Conservation (phyloP, 2,329 filamentous ascomycete genomes). For the Xylariaceae sp. region DNA sequence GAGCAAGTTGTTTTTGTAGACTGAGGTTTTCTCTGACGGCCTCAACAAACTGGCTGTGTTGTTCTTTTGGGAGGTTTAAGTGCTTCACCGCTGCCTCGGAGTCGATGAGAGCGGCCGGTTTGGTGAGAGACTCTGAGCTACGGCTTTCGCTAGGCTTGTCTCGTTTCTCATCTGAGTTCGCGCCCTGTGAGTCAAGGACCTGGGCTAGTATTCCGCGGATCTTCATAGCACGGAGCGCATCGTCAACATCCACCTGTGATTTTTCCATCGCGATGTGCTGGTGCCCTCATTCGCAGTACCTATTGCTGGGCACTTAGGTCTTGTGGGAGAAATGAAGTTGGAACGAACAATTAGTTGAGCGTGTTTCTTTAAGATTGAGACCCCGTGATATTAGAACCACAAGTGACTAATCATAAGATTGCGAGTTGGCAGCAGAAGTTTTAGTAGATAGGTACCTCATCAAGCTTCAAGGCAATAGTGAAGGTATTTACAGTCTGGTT, state of each 20-base stretch:
- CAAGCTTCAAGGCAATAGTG: too few species aligned
- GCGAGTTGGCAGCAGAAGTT: too few species aligned
- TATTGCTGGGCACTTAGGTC: too few species aligned
- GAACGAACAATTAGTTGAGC: too few species aligned
- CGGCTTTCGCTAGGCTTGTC: slow-evolving; percentile 48
- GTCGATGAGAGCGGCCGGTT: slow-evolving; percentile 51
- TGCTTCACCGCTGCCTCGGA: slow-evolving; percentile 34
- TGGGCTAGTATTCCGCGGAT: slow-evolving; percentile 47
- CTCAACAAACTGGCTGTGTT: slow-evolving; percentile 54
- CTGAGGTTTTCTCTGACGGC: slow-evolving; percentile 52
- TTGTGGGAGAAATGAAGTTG: too few species aligned
- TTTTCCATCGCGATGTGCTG: too few species aligned
- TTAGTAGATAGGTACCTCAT: too few species aligned
- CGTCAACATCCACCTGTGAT: slow-evolving; percentile 15
- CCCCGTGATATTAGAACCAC: too few species aligned
- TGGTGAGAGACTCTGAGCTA: slow-evolving; percentile 47
- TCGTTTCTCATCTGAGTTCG: slow-evolving; percentile 55
- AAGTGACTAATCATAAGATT: too few species aligned
- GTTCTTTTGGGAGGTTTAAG: slow-evolving; percentile 41
- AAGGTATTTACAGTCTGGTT: too few species aligned
- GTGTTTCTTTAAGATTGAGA: too few species aligned
- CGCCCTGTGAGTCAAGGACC: slow-evolving; percentile 56
- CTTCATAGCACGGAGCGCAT: slow-evolving; percentile 32
- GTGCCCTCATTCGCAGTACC: too few species aligned
- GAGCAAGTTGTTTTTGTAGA: slow-evolving; percentile 48